Base-by-base conservation (phyloP, 1,284 basidiomycete species). In the Ustilago tritici region DNA sequence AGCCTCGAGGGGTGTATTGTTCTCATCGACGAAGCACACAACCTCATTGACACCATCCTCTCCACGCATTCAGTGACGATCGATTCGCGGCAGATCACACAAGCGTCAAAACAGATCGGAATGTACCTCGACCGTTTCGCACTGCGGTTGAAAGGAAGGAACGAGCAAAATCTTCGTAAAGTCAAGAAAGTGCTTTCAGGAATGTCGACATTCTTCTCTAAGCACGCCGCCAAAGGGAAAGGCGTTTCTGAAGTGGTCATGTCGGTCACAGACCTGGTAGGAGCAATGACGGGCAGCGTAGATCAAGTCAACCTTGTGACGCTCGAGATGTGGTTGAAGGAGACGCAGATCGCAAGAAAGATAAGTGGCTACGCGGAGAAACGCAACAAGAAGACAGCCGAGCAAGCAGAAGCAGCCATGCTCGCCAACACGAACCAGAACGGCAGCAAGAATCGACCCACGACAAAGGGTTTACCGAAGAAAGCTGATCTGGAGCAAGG, bases 1-100 rank as follows among this genome's bases (percentile, higher is more conserved):
- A 64, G 61, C 95, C 79, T 91, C 92, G 83, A 88, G 95, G 57
- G 92, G 89, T 38, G 90, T 80, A 89, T 98, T 15, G 90, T 99
- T 12, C 89, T 99, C 49, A 91, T 99, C 65, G 96, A 99, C 85
- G 96, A 99, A 88, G 97, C 95, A 0, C 96, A 99, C 87, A 99
- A 87, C 57, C 82, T 88, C 12, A 87, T 88, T 67, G 87, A 95
- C 23, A 95, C 95, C 0, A 88, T 98, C 1, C 90, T 99, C 5
- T 92, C 93, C 0, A 89, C 97, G 23, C 94, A 96, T 66, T 93
- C 93, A 2, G 89, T 91, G 19, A 88, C 90, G 0, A 88, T 98
- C 6, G 89, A 92, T 1, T 89, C 90, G 4, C 81, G 87, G 2
- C 90, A 89, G 28, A 87, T 97, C 10, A 85, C 88, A 0, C 89